Evolutionary conservation across 805 yeast species (phyloP).

Genomic region (Yarrowia sp.): DNA sequence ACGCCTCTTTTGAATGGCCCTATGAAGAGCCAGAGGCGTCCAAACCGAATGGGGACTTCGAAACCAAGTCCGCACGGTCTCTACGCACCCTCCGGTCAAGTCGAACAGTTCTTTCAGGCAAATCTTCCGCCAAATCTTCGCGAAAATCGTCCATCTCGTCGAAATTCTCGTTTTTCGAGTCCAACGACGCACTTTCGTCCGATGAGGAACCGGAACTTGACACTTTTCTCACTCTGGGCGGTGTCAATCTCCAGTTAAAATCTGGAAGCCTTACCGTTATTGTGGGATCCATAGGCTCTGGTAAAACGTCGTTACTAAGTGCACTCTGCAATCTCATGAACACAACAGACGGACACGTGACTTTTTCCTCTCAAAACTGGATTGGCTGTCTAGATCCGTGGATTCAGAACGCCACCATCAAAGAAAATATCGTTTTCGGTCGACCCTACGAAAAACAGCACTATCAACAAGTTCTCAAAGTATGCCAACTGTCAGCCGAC

Average conservation of each 20-base stretch:
- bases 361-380: slow-evolving; percentile 49
- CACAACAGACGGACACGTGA: slow-evolving; percentile 51
- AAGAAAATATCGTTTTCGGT: slow-evolving; percentile 74
- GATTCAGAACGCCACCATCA: slow-evolving; percentile 77
- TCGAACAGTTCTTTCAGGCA: background rate
- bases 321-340: slow-evolving; percentile 74
- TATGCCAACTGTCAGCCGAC: slow-evolving; percentile 68
- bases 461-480: slow-evolving; percentile 55
- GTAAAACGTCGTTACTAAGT: slow-evolving; percentile 69
- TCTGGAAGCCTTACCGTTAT: slow-evolving; percentile 67
- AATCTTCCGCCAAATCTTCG: background rate
- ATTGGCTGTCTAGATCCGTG: slow-evolving; percentile 70
- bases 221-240: background rate
- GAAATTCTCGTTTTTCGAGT: slow-evolving; percentile 2
- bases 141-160: background rate
- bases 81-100: background rate
- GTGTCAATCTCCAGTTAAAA: background rate
- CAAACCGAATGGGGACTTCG: background rate
- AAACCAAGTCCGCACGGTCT: background rate
- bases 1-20: slow-evolving; percentile 57
- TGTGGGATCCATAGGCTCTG: slow-evolving; percentile 80
- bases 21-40: background rate
- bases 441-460: slow-evolving; percentile 47
- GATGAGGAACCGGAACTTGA: slow-evolving; percentile 40
- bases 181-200: background rate